phyloP scores from a whole-genome alignment of 2,329 filamentous ascomycete genomes.

The Blastomyces gilchristii region DNA sequence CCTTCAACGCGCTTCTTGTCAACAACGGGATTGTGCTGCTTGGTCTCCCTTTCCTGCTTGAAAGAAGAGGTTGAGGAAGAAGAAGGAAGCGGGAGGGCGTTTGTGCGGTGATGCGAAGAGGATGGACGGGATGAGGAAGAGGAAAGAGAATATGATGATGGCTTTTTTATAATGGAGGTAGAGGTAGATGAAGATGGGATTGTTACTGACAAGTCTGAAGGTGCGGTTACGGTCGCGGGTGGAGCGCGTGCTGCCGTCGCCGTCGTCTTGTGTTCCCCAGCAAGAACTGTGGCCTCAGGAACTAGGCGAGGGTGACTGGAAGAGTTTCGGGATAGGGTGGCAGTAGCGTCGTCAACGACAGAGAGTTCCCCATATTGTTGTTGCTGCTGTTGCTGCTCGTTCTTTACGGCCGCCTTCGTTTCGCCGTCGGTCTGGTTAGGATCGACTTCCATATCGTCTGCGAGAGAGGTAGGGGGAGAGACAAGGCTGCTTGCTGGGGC shows the following conservation, averaged over 20 bases:
- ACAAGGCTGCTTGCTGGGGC: constrained; percentile 32
- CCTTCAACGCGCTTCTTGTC: constrained; percentile 40
- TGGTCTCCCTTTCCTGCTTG: constrained; percentile 16
- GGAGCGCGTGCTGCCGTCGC: neutral
- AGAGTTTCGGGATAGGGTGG: constrained; percentile 34
- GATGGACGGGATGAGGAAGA: constrained; percentile 6
- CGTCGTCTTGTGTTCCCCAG: constrained; percentile 10
- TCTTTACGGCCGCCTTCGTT: constrained; percentile 20
- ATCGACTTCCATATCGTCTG: constrained; percentile 31
- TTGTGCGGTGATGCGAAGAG: constrained; percentile 10
- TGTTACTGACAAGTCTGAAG: constrained; percentile 7
- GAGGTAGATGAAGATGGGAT: constrained; percentile 5
- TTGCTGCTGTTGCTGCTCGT: constrained; percentile 6
- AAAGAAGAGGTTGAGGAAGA: constrained; percentile 17
- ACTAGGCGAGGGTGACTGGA: constrained; percentile 31
- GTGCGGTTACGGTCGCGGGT: neutral
- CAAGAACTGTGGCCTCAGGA: neutral
- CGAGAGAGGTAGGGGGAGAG: constrained; percentile 37
- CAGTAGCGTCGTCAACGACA: constrained; percentile 27
- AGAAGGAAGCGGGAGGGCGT: constrained; percentile 5
- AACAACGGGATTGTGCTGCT: constrained; percentile 20
- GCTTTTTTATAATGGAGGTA: constrained; percentile 8
- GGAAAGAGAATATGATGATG: constrained; percentile 4
- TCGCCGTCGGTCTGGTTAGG: constrained; percentile 20
- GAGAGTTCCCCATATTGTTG: constrained; percentile 21